These are phyloP conservation scores for Mentha longifolia DNA, from an alignment of 257 asterid species.

Conservation along the genomic window DNA sequence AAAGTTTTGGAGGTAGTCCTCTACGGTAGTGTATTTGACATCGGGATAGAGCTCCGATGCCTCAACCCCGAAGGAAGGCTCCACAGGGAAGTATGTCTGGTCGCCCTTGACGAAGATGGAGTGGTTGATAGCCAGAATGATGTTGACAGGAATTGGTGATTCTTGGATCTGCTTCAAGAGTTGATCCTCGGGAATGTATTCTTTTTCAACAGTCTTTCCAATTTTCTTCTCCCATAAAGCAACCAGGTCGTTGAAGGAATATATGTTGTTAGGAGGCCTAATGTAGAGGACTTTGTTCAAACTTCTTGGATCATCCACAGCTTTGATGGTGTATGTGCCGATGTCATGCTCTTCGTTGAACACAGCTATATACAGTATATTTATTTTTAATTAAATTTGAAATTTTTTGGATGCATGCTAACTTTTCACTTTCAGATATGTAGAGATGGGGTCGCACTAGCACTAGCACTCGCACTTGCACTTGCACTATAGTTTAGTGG, in stretches of 20 bases:
- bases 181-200: constrained; percentile 50
- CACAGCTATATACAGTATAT: no score
- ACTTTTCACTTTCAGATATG: no score
- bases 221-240: constrained; percentile 86
- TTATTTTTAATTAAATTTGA: no score
- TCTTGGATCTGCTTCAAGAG: constrained; percentile 56
- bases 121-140: constrained; percentile 53
- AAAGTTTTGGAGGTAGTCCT: not conserved
- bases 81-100: constrained; percentile 58
- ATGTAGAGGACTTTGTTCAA: constrained; percentile 70
- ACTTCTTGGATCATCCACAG: constrained; percentile 80
- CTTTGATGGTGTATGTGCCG: constrained; percentile 61
- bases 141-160: constrained; percentile 54
- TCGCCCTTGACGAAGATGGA: constrained; percentile 63
- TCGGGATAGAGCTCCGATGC: constrained; percentile 47
- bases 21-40: constrained; percentile 4
- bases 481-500: no score
- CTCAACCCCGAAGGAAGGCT: constrained; percentile 65
- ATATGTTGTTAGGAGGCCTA: constrained; percentile 62
- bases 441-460: not conserved
- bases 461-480: no score
- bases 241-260: constrained; percentile 67
- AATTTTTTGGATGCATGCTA: no score
- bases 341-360: constrained; percentile 66
- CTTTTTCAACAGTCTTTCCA: constrained; percentile 66